A percentile compares a stretch with the other conserved stretches of the same genome.
Evolutionary conservation across 495 filamentous ascomycete species (phyloP).

Genomic region (Aspergillus taichungensis): DNA sequence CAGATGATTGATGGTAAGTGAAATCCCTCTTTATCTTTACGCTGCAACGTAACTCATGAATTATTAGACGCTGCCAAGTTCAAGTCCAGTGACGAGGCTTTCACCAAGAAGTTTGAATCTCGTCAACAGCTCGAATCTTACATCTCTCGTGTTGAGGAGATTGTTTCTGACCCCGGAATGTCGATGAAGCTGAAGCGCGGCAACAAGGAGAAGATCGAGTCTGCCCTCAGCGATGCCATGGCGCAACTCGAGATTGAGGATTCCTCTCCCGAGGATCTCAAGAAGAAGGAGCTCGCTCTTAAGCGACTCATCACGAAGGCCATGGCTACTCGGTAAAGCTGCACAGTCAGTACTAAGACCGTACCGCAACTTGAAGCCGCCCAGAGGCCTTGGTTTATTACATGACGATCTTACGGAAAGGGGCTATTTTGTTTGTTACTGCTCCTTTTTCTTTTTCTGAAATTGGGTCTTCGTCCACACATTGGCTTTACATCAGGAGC

Average conservation of each 20-base stretch:
- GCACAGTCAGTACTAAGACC: background rate
- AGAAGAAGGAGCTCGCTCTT: slow-evolving; percentile 99
- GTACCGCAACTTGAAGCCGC: background rate
- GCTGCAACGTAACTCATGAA: slow-evolving; percentile 8
- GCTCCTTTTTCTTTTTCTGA: slow-evolving; percentile 1
- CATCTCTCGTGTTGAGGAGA: slow-evolving; percentile 98
- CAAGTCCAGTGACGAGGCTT: slow-evolving; percentile 95
- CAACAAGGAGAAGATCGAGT: slow-evolving; percentile 99
- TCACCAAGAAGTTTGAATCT: slow-evolving; percentile 98
- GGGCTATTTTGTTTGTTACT: slow-evolving; percentile 3
- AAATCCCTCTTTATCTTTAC: background rate
- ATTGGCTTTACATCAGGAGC: no score
- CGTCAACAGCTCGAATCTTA: slow-evolving; percentile 98
- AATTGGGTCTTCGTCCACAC: background rate
- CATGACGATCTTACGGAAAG: slow-evolving; percentile 1
- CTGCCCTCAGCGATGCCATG: slow-evolving; percentile 80
- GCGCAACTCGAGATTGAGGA: slow-evolving; percentile 82
- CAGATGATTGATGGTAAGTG: slow-evolving; percentile 83
- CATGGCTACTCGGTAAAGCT: slow-evolving; percentile 73
- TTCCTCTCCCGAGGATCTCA: slow-evolving; percentile 83
- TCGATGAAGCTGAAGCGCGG: slow-evolving; percentile 97
- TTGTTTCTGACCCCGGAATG: slow-evolving; percentile 91
- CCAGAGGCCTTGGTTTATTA: background rate
- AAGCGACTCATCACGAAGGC: slow-evolving; percentile 98
- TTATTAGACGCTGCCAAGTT: slow-evolving; percentile 86